phyloP scores from a whole-genome alignment of 495 filamentous ascomycete genomes.

The Penicillium riverlandense region DNA sequence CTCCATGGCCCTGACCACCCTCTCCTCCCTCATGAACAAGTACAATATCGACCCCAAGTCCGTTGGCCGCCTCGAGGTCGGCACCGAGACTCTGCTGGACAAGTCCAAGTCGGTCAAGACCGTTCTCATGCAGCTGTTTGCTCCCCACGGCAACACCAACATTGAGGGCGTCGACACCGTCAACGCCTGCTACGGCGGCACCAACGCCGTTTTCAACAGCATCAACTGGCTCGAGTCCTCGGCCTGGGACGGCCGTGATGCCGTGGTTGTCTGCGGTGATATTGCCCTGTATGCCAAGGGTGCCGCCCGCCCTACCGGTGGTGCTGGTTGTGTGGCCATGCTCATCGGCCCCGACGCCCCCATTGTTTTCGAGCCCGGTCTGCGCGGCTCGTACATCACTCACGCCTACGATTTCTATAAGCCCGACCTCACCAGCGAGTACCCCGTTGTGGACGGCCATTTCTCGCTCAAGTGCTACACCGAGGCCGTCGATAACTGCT shows the following conservation, averaged over 20 bases:
- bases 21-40: conserved; percentile 83
- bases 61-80: conserved; percentile 92
- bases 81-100: conserved; percentile 96
- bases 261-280: conserved; percentile 89
- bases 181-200: conserved; percentile 98
- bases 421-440: conserved; percentile 95
- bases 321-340: conserved; percentile 91
- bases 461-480: conserved; percentile 94
- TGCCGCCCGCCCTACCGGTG: conserved; percentile 88
- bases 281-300: conserved; percentile 98
- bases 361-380: conserved; percentile 82
- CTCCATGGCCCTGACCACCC: conserved; percentile 84
- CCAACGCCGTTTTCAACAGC: conserved; percentile 94
- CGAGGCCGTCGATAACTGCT: conserved; percentile 90
- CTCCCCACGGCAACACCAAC: conserved; percentile 77
- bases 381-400: conserved; percentile 85
- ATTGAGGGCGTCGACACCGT: conserved; percentile 94
- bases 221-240: conserved; percentile 98
- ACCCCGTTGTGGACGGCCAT: conserved; percentile 94
- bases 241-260: conserved; percentile 92
- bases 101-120: conserved; percentile 99
- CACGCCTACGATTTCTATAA: conserved; percentile 99
- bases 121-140: conserved; percentile 97
- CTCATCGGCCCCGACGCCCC: conserved; percentile 90
- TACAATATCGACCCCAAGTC: conserved; percentile 87